These are phyloP conservation scores for Cercospora sesami DNA, from an alignment of 2,329 filamentous ascomycete species.

Conservation along the genomic window DNA sequence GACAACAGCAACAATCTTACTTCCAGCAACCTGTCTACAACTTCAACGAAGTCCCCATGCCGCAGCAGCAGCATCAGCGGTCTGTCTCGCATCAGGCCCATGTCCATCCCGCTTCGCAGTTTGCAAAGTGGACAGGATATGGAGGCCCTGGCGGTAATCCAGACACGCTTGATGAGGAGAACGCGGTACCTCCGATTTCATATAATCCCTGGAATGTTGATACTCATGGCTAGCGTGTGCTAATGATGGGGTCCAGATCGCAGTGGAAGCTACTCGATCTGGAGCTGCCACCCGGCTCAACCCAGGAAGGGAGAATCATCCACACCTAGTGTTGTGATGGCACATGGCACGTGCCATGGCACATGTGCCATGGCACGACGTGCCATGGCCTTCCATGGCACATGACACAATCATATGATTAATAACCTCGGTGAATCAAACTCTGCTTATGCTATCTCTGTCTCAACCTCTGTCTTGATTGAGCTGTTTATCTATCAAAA, in stretches of 20 bases:
- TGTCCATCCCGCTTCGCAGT: slow-evolving; percentile 31
- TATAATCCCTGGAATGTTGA: slow-evolving; percentile 29
- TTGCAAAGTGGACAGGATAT: slow-evolving; percentile 37
- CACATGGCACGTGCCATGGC: too few relatives aligned
- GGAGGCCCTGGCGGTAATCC: slow-evolving; percentile 26
- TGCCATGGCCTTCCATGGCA: too few relatives aligned
- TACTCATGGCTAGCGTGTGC: slow-evolving; percentile 7
- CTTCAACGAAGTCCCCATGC: slow-evolving; percentile 18
- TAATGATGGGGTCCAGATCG: slow-evolving; percentile 3
- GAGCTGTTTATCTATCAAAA: too few relatives aligned
- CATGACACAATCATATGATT: too few relatives aligned
- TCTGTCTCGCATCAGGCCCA: slow-evolving; percentile 16
- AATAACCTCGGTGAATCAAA: too few relatives aligned
- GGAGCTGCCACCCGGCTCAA: not conserved
- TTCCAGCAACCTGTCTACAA: slow-evolving; percentile 26
- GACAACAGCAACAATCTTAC: slow-evolving; percentile 23
- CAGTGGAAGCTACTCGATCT: not conserved
- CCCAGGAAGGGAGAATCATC: not conserved
- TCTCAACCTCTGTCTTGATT: too few relatives aligned
- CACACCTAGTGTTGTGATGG: not conserved
- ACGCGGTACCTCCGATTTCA: slow-evolving; percentile 34
- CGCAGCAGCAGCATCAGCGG: slow-evolving; percentile 16
- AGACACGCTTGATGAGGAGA: slow-evolving; percentile 36
- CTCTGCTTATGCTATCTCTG: too few relatives aligned
- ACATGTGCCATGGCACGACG: too few relatives aligned